Percentiles rank a stretch among this genome's conserved stretches.
phyloP scores from a whole-genome alignment of 169 alveolate species.

The Amoebophrya sp. region DNA sequence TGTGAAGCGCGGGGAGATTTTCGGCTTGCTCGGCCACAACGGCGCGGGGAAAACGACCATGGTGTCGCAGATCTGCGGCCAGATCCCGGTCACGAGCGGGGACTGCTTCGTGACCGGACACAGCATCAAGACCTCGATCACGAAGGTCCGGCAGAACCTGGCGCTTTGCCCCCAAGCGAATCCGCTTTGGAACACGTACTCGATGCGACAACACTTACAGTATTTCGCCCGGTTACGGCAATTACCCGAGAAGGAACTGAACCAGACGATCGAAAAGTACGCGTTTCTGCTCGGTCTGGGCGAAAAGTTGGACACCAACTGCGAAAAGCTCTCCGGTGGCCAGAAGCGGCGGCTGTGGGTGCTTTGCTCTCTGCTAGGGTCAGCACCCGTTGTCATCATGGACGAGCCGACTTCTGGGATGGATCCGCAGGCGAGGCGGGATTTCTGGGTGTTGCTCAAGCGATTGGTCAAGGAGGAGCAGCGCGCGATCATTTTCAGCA shows the following conservation, averaged over 20 bases:
- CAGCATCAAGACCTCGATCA: background rate
- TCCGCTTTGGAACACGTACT: conserved; percentile 34
- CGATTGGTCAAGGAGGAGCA: conserved; percentile 29
- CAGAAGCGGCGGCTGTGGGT: conserved; percentile 47
- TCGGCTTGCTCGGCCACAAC: conserved; percentile 45
- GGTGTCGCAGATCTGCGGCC: conserved; percentile 30
- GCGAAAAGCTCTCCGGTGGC: conserved; percentile 42
- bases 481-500: conserved; percentile 42
- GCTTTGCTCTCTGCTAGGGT: conserved; percentile 39
- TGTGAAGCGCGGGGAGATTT: conserved; percentile 18
- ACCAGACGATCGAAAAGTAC: conserved; percentile 18
- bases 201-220: conserved; percentile 31
- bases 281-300: background rate
- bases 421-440: conserved; percentile 46
- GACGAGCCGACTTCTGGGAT: conserved; percentile 48
- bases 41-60: conserved; percentile 50
- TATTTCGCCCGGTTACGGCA: conserved; percentile 15
- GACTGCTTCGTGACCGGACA: conserved; percentile 33
- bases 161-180: conserved; percentile 39
- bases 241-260: background rate
- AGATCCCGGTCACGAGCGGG: conserved; percentile 37
- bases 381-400: conserved; percentile 35
- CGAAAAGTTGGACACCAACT: background rate
- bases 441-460: conserved; percentile 36
- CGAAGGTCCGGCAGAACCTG: background rate